These are phyloP conservation scores for Actinidia arguta DNA, from an alignment of 179 eudicot species.

Conservation along the genomic window DNA sequence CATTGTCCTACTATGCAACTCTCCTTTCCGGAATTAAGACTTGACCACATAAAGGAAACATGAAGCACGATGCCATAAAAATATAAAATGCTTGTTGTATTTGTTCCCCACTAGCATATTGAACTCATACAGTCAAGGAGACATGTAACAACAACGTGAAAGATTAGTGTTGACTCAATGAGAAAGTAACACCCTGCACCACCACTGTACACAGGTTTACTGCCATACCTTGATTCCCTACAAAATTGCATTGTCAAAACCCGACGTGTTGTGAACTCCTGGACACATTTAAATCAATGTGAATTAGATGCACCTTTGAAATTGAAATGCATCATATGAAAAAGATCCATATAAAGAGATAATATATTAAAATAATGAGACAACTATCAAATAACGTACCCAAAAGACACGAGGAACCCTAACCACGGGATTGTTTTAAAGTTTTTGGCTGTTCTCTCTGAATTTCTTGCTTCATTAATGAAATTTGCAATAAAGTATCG, in stretches of 20 bases:
- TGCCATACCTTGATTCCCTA: conserved; percentile 72
- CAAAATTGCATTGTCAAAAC: conserved; percentile 93
- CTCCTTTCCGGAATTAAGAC: too few relatives aligned
- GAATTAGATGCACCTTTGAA: conserved; percentile 5
- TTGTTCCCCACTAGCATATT: neutral
- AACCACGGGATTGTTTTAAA: conserved; percentile 56
- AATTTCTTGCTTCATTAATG: conserved; percentile 81
- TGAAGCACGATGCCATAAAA: too few relatives aligned
- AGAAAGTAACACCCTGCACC: neutral
- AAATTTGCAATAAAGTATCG: conserved; percentile 58
- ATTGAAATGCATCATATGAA: neutral
- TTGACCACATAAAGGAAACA: too few relatives aligned
- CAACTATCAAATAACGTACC: conserved; percentile 48
- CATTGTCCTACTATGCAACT: too few relatives aligned
- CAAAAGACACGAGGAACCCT: conserved; percentile 77
- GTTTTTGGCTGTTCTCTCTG: conserved; percentile 81
- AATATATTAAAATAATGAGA: neutral
- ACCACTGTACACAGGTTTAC: conserved; percentile 9
- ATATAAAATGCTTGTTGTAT: neutral
- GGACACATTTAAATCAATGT: conserved; percentile 28
- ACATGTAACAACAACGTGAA: neutral
- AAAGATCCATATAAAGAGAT: neutral
- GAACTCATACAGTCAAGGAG: neutral
- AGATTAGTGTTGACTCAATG: conserved; percentile 6
- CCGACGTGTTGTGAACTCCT: conserved; percentile 80